phyloP scores from a whole-genome alignment of 192 early-diverging fungal genomes.

The Radiomyces spectabilis region DNA sequence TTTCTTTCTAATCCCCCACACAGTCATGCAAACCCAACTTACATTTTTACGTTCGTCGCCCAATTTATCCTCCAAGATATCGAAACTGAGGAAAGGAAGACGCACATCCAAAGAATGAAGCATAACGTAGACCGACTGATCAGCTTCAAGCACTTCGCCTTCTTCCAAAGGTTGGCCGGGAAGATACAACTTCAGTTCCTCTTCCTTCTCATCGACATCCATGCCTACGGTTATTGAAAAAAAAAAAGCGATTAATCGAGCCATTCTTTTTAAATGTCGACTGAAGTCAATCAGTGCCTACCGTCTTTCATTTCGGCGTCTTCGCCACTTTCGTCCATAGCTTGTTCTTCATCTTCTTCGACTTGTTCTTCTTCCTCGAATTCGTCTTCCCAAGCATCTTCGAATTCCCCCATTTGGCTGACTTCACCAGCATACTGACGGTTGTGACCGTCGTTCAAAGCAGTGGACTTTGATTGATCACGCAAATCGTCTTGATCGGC shows the following conservation, averaged over 20 bases:
- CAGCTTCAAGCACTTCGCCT: constrained; percentile 89
- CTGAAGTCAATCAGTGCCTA: neutral
- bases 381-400: constrained; percentile 92
- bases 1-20: neutral
- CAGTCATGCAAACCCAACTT: constrained; percentile 12
- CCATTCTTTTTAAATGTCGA: neutral
- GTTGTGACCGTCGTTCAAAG: neutral
- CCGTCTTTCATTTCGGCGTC: constrained; percentile 31
- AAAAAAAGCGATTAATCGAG: neutral
- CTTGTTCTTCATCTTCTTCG: constrained; percentile 35
- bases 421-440: constrained; percentile 21
- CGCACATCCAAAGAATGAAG: constrained; percentile 86
- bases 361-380: constrained; percentile 55
- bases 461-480: constrained; percentile 1
- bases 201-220: constrained; percentile 49
- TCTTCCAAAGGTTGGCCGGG: constrained; percentile 83
- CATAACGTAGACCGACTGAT: constrained; percentile 95
- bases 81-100: constrained; percentile 97
- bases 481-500: constrained; percentile 15
- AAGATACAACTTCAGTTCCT: constrained; percentile 73
- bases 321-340: constrained; percentile 32
- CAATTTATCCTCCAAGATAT: constrained; percentile 83
- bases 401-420: constrained; percentile 82
- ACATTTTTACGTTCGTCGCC: constrained; percentile 67
- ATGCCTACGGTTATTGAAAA: constrained; percentile 19